A percentile compares a stretch with the other conserved stretches of the same genome.
Evolutionary conservation across 768 basidiomycete genomes (phyloP).

Genomic region (Tulasnella sp.): DNA sequence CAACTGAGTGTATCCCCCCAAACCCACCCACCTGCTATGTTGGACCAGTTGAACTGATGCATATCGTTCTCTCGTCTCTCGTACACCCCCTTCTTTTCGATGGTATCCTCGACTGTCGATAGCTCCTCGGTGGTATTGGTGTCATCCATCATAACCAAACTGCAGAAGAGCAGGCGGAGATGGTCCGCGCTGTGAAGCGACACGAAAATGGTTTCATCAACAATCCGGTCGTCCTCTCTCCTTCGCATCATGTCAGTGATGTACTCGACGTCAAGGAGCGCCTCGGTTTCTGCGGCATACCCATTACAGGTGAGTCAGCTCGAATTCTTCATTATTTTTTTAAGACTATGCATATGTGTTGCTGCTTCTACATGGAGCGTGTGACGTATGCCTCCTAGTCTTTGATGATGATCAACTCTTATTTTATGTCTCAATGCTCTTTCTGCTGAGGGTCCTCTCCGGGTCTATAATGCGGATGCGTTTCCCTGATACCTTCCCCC

Average conservation of each 20-base stretch:
- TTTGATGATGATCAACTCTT: slow-evolving; percentile 23
- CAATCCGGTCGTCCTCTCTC: slow-evolving; percentile 87
- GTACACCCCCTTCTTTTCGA: not conserved
- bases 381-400: not conserved
- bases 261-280: slow-evolving; percentile 91
- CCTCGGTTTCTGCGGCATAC: slow-evolving; percentile 95
- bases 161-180: slow-evolving; percentile 83
- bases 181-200: slow-evolving; percentile 97
- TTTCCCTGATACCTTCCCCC: slow-evolving; percentile 50
- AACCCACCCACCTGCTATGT: not conserved
- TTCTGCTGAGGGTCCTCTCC: slow-evolving; percentile 26
- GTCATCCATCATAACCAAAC: slow-evolving; percentile 97
- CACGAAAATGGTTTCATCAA: slow-evolving; percentile 99
- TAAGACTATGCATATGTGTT: not conserved
- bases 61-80: slow-evolving; percentile 30
- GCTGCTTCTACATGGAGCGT: not conserved
- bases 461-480: slow-evolving; percentile 4
- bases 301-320: slow-evolving; percentile 85
- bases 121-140: slow-evolving; percentile 94
- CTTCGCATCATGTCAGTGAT: slow-evolving; percentile 76
- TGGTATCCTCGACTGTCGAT: no score
- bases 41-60: slow-evolving; percentile 21
- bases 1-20: not conserved
- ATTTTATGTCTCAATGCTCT: slow-evolving; percentile 19
- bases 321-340: slow-evolving; percentile 22